phyloP scores from a whole-genome alignment of 805 yeast species.

The Ogataea nonfermentans region DNA sequence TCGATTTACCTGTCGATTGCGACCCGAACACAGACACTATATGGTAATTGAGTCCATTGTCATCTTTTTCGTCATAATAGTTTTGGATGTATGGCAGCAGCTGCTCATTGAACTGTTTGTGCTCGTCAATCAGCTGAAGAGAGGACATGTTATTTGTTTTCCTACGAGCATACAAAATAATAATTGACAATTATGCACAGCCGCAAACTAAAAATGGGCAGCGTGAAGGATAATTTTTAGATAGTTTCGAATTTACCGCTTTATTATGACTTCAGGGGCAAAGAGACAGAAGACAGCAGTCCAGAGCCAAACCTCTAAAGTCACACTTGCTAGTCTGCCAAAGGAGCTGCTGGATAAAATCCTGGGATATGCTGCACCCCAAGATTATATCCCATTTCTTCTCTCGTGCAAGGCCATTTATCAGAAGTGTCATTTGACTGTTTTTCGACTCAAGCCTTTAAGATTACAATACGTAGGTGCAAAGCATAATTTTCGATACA shows the following conservation, averaged over 20 bases:
- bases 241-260: conserved; percentile 5
- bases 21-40: conserved; percentile 95
- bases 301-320: background rate
- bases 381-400: conserved; percentile 20
- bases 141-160: conserved; percentile 30
- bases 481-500: conserved; percentile 3
- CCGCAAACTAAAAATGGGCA: conserved; percentile 3
- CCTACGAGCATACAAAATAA: conserved; percentile 2
- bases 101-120: conserved; percentile 48
- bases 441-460: conserved; percentile 21
- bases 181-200: conserved; percentile 1
- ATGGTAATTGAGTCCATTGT: conserved; percentile 73
- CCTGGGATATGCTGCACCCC: conserved; percentile 10
- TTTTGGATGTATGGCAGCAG: conserved; percentile 32
- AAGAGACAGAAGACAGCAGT: background rate
- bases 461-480: conserved; percentile 17
- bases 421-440: conserved; percentile 19
- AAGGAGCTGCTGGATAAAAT: conserved; percentile 27
- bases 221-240: conserved; percentile 11
- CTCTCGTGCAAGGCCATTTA: conserved; percentile 20
- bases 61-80: conserved; percentile 29
- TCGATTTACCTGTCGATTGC: conserved; percentile 95
- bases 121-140: conserved; percentile 62
- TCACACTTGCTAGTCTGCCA: conserved; percentile 19
- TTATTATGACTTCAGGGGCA: conserved; percentile 4